Conservation (phyloP, 805 yeast species). For the Deakozyma indianensis region DNA sequence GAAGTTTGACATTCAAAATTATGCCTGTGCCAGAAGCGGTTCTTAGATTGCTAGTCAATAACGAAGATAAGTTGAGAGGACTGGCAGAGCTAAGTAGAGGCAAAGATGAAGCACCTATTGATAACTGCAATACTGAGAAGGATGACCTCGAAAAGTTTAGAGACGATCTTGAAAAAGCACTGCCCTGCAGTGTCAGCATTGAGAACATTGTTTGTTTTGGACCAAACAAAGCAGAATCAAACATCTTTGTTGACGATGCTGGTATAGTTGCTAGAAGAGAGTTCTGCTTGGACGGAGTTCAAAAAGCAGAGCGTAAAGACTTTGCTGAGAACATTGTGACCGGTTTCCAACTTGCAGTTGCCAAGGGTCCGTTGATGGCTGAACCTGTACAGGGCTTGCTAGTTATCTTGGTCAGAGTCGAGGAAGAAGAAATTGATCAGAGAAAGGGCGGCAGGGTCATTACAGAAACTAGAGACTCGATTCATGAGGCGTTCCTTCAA, state of each 20-base stretch:
- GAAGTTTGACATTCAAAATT: slow-evolving; percentile 26
- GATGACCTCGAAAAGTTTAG: slow-evolving; percentile 13
- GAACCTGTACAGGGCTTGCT: slow-evolving; percentile 77
- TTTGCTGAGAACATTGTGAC: slow-evolving; percentile 50
- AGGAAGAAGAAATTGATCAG: slow-evolving; percentile 13
- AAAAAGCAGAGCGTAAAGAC: not conserved
- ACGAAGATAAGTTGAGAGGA: slow-evolving; percentile 30
- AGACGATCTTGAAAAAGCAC: slow-evolving; percentile 6
- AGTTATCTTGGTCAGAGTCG: slow-evolving; percentile 9
- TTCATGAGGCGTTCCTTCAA: slow-evolving; percentile 54
- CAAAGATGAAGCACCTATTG: slow-evolving; percentile 5
- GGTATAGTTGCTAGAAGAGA: slow-evolving; percentile 23
- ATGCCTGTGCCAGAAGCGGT: slow-evolving; percentile 42
- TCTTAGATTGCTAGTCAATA: slow-evolving; percentile 32
- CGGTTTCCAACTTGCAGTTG: slow-evolving; percentile 73
- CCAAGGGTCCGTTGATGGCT: slow-evolving; percentile 76
- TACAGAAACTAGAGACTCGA: slow-evolving; percentile 54
- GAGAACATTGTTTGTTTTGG: slow-evolving; percentile 53
- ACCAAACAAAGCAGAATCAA: slow-evolving; percentile 63
- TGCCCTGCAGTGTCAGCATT: slow-evolving; percentile 9
- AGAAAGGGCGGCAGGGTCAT: slow-evolving; percentile 48
- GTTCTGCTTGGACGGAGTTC: slow-evolving; percentile 7
- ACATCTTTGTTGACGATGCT: slow-evolving; percentile 47
- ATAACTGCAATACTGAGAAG: slow-evolving; percentile 12
- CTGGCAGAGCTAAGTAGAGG: slow-evolving; percentile 8